These are phyloP conservation scores for Suillus subaureus DNA, from an alignment of 768 basidiomycete species.

Conservation along the genomic window DNA sequence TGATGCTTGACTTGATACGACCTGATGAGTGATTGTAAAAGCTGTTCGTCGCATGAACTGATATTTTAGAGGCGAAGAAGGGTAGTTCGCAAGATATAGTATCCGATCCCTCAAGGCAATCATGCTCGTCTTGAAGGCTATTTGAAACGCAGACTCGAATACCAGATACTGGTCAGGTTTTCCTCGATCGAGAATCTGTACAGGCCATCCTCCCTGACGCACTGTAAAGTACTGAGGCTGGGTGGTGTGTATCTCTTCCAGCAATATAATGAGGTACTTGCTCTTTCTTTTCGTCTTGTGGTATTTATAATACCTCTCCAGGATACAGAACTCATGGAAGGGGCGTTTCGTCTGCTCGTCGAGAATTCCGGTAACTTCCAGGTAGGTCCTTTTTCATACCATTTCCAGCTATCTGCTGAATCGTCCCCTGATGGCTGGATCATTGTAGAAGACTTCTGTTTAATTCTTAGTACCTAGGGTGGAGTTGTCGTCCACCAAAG, in stretches of 20 bases:
- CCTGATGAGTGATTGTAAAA: conserved; percentile 17
- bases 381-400: conserved; percentile 37
- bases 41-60: not conserved
- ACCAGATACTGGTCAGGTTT: conserved; percentile 49
- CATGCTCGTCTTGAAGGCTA: conserved; percentile 44
- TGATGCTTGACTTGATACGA: conserved; percentile 23
- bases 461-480: too few relatives aligned
- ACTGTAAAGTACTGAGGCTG: conserved; percentile 49
- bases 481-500: too few relatives aligned
- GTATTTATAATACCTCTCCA: conserved; percentile 27
- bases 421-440: too few relatives aligned
- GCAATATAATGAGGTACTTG: conserved; percentile 55
- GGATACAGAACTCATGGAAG: conserved; percentile 69
- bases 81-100: conserved; percentile 53
- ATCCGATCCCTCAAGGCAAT: conserved; percentile 54
- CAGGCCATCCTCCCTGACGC: conserved; percentile 65
- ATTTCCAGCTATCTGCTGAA: not conserved
- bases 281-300: not conserved
- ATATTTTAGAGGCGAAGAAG: conserved; percentile 45
- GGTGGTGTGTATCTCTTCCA: conserved; percentile 59
- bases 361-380: conserved; percentile 79
- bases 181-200: conserved; percentile 64
- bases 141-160: conserved; percentile 28
- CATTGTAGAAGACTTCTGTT: too few relatives aligned
- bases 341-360: conserved; percentile 61